These are phyloP conservation scores for Brassica hybrid DNA, from an alignment of 441 rosid species.

Conservation along the genomic window DNA sequence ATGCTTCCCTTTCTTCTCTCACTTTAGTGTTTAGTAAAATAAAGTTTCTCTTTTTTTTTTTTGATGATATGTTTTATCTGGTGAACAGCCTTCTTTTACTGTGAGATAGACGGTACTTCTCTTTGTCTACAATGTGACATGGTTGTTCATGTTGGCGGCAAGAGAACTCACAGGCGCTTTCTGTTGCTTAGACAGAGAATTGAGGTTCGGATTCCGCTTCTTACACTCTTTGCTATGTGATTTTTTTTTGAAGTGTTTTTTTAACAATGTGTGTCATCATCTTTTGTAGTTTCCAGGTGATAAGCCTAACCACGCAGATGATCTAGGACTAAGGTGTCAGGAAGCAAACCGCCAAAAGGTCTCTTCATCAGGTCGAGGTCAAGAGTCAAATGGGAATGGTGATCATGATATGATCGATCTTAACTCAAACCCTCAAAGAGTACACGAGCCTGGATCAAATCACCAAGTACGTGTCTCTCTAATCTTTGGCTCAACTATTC, in stretches of 20 bases:
- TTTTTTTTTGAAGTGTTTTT: too few relatives aligned
- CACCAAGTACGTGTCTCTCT: constrained; percentile 48
- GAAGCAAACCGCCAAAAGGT: constrained; percentile 43
- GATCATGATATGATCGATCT: constrained; percentile 66
- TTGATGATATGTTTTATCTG: not conserved
- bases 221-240: too few relatives aligned
- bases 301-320: constrained; percentile 47
- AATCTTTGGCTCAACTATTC: not conserved
- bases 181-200: constrained; percentile 73
- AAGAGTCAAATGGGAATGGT: constrained; percentile 49
- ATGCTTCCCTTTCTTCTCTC: constrained; percentile 20
- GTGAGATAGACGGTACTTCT: constrained; percentile 79
- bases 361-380: constrained; percentile 36
- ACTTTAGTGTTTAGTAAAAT: not conserved
- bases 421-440: constrained; percentile 66
- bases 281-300: constrained; percentile 74
- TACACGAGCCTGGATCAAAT: constrained; percentile 58
- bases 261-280: not conserved
- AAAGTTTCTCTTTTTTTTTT: not conserved
- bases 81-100: constrained; percentile 77
- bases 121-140: constrained; percentile 83
- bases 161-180: constrained; percentile 67
- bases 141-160: constrained; percentile 80
- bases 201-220: constrained; percentile 50
- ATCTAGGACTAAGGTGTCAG: constrained; percentile 43